A percentile compares a stretch with the other conserved stretches of the same genome.
These are phyloP conservation scores for Albatrellus ellisii DNA, from an alignment of 768 basidiomycete genomes.

Conservation along the genomic window DNA sequence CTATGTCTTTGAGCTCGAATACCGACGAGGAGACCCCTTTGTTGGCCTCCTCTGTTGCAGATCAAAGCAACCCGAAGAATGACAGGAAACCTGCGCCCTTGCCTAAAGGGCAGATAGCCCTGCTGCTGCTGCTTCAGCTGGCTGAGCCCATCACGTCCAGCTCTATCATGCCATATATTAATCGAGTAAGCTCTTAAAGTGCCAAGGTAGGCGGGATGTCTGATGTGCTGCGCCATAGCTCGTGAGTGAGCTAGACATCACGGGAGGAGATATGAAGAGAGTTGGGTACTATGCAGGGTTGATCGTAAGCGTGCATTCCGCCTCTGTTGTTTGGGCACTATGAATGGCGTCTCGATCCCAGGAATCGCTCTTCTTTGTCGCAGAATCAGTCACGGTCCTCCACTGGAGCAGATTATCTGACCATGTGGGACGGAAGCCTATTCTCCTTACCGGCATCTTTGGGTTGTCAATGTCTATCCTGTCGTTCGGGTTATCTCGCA, in stretches of 20 bases:
- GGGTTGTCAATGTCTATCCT: slow-evolving; percentile 22
- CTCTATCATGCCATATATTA: slow-evolving; percentile 38
- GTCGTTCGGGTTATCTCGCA: slow-evolving; percentile 24
- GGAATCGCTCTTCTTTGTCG: slow-evolving; percentile 35
- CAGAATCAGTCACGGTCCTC: slow-evolving; percentile 32
- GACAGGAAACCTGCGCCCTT: slow-evolving; percentile 23
- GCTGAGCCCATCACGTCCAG: slow-evolving; percentile 34
- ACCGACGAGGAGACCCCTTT: slow-evolving; percentile 3
- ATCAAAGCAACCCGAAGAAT: not conserved
- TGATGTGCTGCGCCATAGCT: slow-evolving; percentile 20
- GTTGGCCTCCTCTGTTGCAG: not conserved
- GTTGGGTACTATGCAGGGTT: slow-evolving; percentile 38
- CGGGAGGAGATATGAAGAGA: slow-evolving; percentile 28
- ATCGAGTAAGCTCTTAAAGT: slow-evolving; percentile 21
- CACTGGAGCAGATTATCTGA: slow-evolving; percentile 38
- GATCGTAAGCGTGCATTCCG: slow-evolving; percentile 25
- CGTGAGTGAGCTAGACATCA: slow-evolving; percentile 27
- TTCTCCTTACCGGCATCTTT: slow-evolving; percentile 26
- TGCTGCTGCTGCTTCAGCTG: slow-evolving; percentile 30
- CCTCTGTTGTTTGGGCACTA: too few relatives aligned
- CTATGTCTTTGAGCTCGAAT: too few relatives aligned
- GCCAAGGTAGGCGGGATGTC: not conserved
- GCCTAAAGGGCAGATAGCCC: slow-evolving; percentile 29
- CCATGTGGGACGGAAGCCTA: slow-evolving; percentile 34
- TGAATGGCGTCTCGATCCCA: slow-evolving; percentile 8